Percentiles rank a stretch among this genome's conserved stretches.
phyloP scores from a whole-genome alignment of 78 protist genomes.

The Dictyostelium intermedium region DNA sequence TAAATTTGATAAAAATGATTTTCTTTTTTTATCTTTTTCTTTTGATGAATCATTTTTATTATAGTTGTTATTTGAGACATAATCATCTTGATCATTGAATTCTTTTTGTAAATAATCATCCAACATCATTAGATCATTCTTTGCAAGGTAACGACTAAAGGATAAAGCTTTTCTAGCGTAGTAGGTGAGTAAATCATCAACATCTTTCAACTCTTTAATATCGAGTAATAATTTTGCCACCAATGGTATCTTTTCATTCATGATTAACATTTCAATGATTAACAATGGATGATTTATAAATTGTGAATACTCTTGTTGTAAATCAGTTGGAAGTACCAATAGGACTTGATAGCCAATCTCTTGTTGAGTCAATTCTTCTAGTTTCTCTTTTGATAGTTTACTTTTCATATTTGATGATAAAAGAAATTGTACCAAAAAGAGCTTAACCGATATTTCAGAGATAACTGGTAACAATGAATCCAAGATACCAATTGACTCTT shows the following conservation, averaged over 20 bases:
- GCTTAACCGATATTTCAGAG: slow-evolving; percentile 32
- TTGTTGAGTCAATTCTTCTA: slow-evolving; percentile 13
- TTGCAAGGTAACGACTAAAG: slow-evolving; percentile 34
- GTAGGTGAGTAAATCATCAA: slow-evolving; percentile 13
- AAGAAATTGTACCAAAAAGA: slow-evolving; percentile 74
- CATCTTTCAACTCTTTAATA: slow-evolving; percentile 53
- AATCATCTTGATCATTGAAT: neutral
- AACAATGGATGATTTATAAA: slow-evolving; percentile 21
- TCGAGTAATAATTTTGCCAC: slow-evolving; percentile 36
- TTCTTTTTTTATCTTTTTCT: neutral
- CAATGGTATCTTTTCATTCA: slow-evolving; percentile 78
- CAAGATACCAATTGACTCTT: slow-evolving; percentile 25
- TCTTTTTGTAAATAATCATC: slow-evolving; percentile 41
- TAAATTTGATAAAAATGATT: neutral
- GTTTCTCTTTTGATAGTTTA: neutral
- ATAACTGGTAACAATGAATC: slow-evolving; percentile 18
- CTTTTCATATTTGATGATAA: slow-evolving; percentile 36
- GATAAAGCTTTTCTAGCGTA: slow-evolving; percentile 77
- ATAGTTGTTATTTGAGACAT: neutral
- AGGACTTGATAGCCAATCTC: slow-evolving; percentile 50
- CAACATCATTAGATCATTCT: slow-evolving; percentile 43
- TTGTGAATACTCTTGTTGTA: slow-evolving; percentile 41
- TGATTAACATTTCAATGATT: slow-evolving; percentile 72
- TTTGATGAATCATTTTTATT: neutral
- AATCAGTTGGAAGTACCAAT: slow-evolving; percentile 8